These are phyloP conservation scores for Canariomyces notabilis DNA, from an alignment of 2,329 filamentous ascomycete species.

Conservation along the genomic window DNA sequence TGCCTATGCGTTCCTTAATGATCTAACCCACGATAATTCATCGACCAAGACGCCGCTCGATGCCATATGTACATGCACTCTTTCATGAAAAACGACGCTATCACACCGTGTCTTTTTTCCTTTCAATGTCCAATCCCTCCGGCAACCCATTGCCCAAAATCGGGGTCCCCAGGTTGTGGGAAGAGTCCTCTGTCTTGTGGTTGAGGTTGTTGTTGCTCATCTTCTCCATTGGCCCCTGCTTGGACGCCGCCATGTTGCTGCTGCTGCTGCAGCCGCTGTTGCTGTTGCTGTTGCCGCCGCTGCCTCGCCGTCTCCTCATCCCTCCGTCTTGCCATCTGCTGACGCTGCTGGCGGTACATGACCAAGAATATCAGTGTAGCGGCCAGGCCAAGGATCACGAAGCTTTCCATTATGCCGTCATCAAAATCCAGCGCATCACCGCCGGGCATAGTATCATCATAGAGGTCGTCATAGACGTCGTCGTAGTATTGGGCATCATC, in stretches of 20 bases:
- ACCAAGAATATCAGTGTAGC: conserved; percentile 70
- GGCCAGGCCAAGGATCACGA: conserved; percentile 76
- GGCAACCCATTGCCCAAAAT: conserved; percentile 59
- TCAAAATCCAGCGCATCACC: conserved; percentile 52
- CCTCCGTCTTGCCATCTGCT: conserved; percentile 47
- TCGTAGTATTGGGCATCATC: conserved; percentile 63
- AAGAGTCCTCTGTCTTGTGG: conserved; percentile 21
- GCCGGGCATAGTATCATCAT: conserved; percentile 51
- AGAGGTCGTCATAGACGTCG: conserved; percentile 51
- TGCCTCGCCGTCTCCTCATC: conserved; percentile 34
- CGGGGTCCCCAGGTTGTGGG: conserved; percentile 59
- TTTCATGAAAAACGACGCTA: background rate
- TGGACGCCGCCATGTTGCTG: background rate
- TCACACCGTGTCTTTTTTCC: too few species aligned
- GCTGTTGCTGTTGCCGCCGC: conserved; percentile 25
- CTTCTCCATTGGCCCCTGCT: background rate
- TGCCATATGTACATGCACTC: conserved; percentile 5
- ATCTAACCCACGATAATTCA: background rate
- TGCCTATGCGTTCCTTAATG: background rate
- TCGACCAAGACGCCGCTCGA: conserved; percentile 11
- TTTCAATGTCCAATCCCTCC: conserved; percentile 58
- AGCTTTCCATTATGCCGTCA: conserved; percentile 75
- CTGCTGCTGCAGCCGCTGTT: conserved; percentile 13
- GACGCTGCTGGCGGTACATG: conserved; percentile 71
- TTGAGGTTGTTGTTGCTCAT: background rate